Evolutionary conservation across 192 early-diverging fungal genomes (phyloP).

Genomic region (Backusella mclennaniae): DNA sequence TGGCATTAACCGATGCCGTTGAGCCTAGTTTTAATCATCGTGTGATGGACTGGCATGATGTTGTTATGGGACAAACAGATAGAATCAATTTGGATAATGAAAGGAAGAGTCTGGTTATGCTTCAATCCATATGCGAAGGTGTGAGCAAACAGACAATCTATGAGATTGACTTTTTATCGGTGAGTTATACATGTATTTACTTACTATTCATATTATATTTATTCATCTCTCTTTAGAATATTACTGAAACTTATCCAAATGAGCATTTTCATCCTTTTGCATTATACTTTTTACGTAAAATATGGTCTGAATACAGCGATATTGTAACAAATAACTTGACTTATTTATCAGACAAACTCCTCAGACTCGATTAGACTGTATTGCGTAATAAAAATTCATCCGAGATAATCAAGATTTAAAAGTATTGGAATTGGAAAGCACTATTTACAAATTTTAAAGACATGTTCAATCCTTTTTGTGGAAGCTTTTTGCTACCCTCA

Average conservation of each 20-base stretch:
- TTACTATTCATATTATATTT: background rate
- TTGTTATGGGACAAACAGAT: slow-evolving; percentile 45
- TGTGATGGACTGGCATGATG: slow-evolving; percentile 45
- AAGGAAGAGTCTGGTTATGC: slow-evolving; percentile 24
- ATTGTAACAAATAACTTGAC: slow-evolving; percentile 1
- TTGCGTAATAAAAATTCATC: background rate
- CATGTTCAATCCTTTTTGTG: too few species aligned
- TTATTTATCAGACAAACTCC: slow-evolving; percentile 8
- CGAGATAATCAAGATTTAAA: too few species aligned
- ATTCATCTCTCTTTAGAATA: background rate
- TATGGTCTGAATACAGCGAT: slow-evolving; percentile 20
- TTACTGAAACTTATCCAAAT: background rate
- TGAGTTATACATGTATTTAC: background rate
- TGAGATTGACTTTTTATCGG: slow-evolving; percentile 23
- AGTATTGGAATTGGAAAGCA: too few species aligned
- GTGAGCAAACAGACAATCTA: slow-evolving; percentile 10
- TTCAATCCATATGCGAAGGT: slow-evolving; percentile 36
- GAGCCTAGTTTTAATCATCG: slow-evolving; percentile 25
- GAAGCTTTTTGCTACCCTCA: too few species aligned
- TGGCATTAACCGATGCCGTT: slow-evolving; percentile 28
- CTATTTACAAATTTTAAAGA: too few species aligned
- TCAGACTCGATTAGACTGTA: background rate
- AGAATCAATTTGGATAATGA: slow-evolving; percentile 44
- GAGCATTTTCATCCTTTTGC: slow-evolving; percentile 14
- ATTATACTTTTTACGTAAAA: slow-evolving; percentile 16